Evolutionary conservation across 2,329 filamentous ascomycete genomes (phyloP), one percentile per base, ranked within the genome.

Genomic region (Falciphora oryzae): DNA sequence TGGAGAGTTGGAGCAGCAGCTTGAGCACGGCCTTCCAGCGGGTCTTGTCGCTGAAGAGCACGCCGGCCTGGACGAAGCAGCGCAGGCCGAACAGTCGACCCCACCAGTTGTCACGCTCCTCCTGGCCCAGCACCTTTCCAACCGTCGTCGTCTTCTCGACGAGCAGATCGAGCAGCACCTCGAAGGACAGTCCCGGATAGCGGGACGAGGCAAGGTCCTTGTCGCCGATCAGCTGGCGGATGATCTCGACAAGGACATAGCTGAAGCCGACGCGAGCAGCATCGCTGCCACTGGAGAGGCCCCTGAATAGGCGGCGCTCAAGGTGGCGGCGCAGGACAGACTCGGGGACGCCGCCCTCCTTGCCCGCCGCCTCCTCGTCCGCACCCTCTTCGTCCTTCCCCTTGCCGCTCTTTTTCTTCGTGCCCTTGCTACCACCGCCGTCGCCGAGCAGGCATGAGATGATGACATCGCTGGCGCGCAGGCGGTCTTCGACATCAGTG

Each of bases 241-340:
- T 74, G 11, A 96, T 79, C 75, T 97, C 93, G 0, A 93, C 90
- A 69, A 98, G 79, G 0, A 94, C 94, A 64, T 97, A 83, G 64
- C 92, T 96, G 75, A 96, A 97, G 4, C 95, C 95, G 62, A 95
- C 79, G 31, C 95, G 85, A 25, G 94, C 92, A 16, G 91, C 92
- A 78, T 97, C 97, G 65, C 92, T 88, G 64, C 92, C 89, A 74
- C 93, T 97, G 67, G 93, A 93, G 25, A 98, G 86, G 57, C 95
- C 95, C 64, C 91, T 87, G 74, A 97, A 92, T 53, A 99, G 81
- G 31, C 90, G 84, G 72, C 85, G 85, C 68, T 86, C 84, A 35
- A 89, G 77, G 69, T 89, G 86, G 65, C 85, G 78, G 69, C 81
- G 75, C 18, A 89, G 77, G 2, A 85, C 81, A 1, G 77, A 70